Evolutionary conservation across 495 filamentous ascomycete species (phyloP).

Genomic region (Usnea hakonensis): DNA sequence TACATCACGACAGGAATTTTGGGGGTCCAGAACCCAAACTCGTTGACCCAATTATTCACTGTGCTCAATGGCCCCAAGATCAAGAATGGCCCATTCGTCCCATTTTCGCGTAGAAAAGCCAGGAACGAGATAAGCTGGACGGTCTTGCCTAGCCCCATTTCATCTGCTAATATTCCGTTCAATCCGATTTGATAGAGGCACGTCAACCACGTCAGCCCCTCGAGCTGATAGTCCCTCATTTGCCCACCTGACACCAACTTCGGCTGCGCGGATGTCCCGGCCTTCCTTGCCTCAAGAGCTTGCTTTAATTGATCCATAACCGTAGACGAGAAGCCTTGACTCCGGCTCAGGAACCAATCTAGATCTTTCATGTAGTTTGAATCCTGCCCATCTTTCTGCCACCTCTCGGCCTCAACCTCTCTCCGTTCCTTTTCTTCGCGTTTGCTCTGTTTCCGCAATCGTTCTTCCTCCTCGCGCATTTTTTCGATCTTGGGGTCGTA

Average conservation of each 20-base stretch:
- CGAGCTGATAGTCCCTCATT: constrained; percentile 91
- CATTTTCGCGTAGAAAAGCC: constrained; percentile 79
- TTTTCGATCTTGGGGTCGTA: constrained; percentile 18
- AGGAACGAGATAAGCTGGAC: constrained; percentile 89
- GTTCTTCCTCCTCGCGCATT: constrained; percentile 27
- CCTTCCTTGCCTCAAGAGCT: constrained; percentile 19
- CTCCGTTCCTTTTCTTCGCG: constrained; percentile 31
- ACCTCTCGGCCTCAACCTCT: constrained; percentile 19
- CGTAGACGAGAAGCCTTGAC: constrained; percentile 24
- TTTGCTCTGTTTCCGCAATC: constrained; percentile 29
- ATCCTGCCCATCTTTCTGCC: constrained; percentile 15
- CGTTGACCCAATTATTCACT: constrained; percentile 91
- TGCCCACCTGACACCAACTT: constrained; percentile 74
- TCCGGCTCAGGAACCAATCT: constrained; percentile 25
- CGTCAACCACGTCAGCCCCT: constrained; percentile 87
- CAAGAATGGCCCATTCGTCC: constrained; percentile 79
- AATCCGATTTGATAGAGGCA: constrained; percentile 85
- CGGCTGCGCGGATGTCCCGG: constrained; percentile 49
- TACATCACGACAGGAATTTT: constrained; percentile 80
- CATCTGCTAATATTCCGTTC: constrained; percentile 91
- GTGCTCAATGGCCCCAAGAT: constrained; percentile 88
- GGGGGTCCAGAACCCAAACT: constrained; percentile 85
- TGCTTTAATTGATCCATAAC: constrained; percentile 26
- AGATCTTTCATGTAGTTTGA: constrained; percentile 16
- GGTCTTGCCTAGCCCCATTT: constrained; percentile 97